phyloP scores from a whole-genome alignment of 768 basidiomycete genomes.

The Hericium rajendrae region DNA sequence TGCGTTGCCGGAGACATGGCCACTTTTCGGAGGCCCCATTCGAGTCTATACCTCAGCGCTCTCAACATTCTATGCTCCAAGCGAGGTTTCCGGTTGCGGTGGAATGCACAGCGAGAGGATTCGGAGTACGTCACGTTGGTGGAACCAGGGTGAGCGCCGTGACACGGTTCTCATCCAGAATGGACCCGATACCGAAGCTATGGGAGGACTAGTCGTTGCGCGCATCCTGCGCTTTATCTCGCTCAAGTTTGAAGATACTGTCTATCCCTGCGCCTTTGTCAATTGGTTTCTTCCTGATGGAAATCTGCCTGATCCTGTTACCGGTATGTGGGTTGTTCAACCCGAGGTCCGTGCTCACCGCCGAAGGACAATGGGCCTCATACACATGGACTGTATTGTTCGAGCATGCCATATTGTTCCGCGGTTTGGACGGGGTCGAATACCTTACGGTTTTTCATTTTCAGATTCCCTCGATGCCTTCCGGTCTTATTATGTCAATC shows the following conservation, averaged over 20 bases:
- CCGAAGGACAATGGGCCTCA: neutral
- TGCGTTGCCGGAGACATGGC: neutral
- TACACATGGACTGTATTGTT: neutral
- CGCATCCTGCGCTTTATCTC: conserved; percentile 1
- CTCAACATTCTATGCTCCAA: conserved; percentile 1
- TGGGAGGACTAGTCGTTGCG: conserved; percentile 2
- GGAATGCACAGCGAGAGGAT: neutral
- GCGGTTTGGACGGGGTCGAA: neutral
- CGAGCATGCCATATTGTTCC: conserved; percentile 4
- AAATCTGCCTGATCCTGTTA: neutral
- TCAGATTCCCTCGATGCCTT: neutral
- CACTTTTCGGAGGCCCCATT: neutral
- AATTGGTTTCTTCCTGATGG: conserved; percentile 1
- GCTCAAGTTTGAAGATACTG: neutral
- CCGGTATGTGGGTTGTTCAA: conserved; percentile 4
- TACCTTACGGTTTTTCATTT: neutral
- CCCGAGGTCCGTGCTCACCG: neutral
- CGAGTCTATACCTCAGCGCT: neutral
- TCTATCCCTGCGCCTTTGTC: conserved; percentile 4
- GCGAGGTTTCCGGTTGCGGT: neutral
- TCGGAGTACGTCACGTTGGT: neutral
- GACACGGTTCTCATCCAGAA: neutral
- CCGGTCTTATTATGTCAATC: conserved; percentile 1
- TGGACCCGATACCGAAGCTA: neutral
- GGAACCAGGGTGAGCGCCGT: neutral